Evolutionary conservation across 2,329 filamentous ascomycete genomes (phyloP).

Genomic region (Daldinia sp.): DNA sequence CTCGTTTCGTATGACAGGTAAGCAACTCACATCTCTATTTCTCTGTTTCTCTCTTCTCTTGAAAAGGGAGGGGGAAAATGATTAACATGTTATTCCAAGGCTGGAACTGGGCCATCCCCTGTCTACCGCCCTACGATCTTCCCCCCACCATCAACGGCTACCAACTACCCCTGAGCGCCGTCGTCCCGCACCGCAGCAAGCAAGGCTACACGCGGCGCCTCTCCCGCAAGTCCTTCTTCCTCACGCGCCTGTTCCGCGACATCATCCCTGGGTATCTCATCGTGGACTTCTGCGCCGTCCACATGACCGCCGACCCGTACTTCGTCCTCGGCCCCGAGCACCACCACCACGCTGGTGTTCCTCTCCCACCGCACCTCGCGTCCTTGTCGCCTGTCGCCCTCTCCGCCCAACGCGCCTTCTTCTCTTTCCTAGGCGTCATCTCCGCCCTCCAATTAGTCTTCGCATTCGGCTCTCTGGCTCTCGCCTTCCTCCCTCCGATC

Average conservation of each 20-base stretch:
- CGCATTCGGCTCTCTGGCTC: slow-evolving; percentile 68
- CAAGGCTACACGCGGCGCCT: slow-evolving; percentile 61
- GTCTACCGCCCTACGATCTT: slow-evolving; percentile 58
- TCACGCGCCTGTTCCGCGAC: slow-evolving; percentile 60
- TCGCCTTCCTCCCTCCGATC: slow-evolving; percentile 53
- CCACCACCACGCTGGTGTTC: slow-evolving; percentile 50
- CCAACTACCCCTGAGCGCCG: slow-evolving; percentile 52
- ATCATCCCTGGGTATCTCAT: slow-evolving; percentile 68
- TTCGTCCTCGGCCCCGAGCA: slow-evolving; percentile 69
- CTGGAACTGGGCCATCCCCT: slow-evolving; percentile 68
- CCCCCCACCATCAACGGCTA: slow-evolving; percentile 55
- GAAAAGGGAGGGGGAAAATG: neutral
- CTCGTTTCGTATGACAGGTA: slow-evolving; percentile 68
- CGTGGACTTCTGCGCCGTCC: slow-evolving; percentile 76
- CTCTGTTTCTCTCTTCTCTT: neutral
- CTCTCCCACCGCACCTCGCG: slow-evolving; percentile 58
- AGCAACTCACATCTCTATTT: slow-evolving; percentile 30
- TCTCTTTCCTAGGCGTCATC: slow-evolving; percentile 69
- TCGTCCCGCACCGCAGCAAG: slow-evolving; percentile 57
- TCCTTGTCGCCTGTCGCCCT: slow-evolving; percentile 60
- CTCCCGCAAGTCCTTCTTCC: slow-evolving; percentile 60
- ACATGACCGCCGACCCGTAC: slow-evolving; percentile 82
- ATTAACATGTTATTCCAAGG: slow-evolving; percentile 52
- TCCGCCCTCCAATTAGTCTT: slow-evolving; percentile 72
- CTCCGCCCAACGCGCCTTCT: slow-evolving; percentile 66